Base-by-base conservation (phyloP, 768 basidiomycete genomes). In the Kwoniella sp. region DNA sequence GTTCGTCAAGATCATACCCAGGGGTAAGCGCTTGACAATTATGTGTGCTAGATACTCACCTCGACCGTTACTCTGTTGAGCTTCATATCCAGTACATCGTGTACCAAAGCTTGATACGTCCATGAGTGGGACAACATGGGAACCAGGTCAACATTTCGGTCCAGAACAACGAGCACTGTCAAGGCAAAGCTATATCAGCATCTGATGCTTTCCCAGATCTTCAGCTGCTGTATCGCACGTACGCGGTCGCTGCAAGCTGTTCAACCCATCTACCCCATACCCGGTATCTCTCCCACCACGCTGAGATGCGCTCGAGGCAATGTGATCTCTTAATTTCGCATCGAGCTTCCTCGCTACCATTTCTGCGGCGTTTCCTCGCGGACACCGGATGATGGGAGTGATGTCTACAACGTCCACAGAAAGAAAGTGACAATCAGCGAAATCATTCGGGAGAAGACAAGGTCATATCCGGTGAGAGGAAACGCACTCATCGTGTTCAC, bases 261-360 rank as follows among this genome's bases (percentile, higher is more conserved):
- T 90, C 25, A 96, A 83, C 0, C 91, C 92, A 37, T 89, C 88
- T 0, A 90, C 83, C 71, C 92, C 92, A 78, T 90, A 89, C 1
- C 86, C 84, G 20, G 90, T 85, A 70, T 47, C 89, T 87, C 34
- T 45, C 23, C 75, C 76, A 31, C 67, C 65, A 48, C 67, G 34
- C 54, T 78, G 68, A 22, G 73, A 72, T 65, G 77, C 70, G 13
- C 79, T 79, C 0, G 61, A 92, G 82, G 61, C 93, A 81, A 69
- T 89, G 87, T 83, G 82, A 76, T 98, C 95, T 55, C 95, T 84
- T 72, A 98, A 89, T 81, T 92, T 92, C 15, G 87, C 86, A 74
- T 99, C 96, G 12, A 99, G 84, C 79, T 92, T 96, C 82, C 93
- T 90, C 9, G 94, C 94, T n/a, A 98, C 88, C 94, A 97, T 96